Conservation (phyloP, 129 eudicot species). For the Arctium lappa region DNA sequence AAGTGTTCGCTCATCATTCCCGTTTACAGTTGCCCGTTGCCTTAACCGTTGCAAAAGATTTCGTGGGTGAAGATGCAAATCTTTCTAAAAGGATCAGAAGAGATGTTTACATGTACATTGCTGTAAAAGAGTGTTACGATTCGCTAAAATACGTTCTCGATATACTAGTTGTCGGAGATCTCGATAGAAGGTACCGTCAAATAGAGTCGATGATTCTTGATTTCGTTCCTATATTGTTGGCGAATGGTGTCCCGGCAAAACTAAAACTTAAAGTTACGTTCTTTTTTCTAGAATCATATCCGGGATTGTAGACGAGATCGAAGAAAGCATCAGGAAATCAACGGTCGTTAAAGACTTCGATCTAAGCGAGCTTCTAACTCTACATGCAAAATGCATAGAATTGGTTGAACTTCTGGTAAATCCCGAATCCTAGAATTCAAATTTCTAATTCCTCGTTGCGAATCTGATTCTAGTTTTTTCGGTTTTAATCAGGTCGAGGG, state of each 20-base stretch:
- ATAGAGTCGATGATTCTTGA: not conserved
- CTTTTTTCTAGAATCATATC: constrained; percentile 45
- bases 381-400: constrained; percentile 61
- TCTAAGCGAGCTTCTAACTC: constrained; percentile 57
- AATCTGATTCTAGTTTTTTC: constrained; percentile 10
- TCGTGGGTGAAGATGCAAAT: constrained; percentile 73
- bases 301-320: constrained; percentile 67
- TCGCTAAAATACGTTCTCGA: constrained; percentile 73
- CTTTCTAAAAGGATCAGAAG: constrained; percentile 62
- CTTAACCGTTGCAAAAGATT: constrained; percentile 72
- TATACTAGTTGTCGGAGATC: constrained; percentile 78
- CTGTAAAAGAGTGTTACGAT: constrained; percentile 80
- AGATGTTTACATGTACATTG: constrained; percentile 61
- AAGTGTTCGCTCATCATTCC: not conserved
- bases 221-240: not conserved
- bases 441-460: constrained; percentile 1
- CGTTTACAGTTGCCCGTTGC: constrained; percentile 64
- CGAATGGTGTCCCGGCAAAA: not conserved
- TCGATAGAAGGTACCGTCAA: constrained; percentile 72
- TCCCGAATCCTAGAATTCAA: constrained; percentile 7
- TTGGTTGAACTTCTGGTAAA: constrained; percentile 82
- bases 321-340: constrained; percentile 64
- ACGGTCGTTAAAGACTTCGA: constrained; percentile 58
- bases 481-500: constrained; percentile 55
- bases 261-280: not conserved